These are phyloP conservation scores for Ceriops tagal DNA, from an alignment of 345 rosid species.

Conservation along the genomic window DNA sequence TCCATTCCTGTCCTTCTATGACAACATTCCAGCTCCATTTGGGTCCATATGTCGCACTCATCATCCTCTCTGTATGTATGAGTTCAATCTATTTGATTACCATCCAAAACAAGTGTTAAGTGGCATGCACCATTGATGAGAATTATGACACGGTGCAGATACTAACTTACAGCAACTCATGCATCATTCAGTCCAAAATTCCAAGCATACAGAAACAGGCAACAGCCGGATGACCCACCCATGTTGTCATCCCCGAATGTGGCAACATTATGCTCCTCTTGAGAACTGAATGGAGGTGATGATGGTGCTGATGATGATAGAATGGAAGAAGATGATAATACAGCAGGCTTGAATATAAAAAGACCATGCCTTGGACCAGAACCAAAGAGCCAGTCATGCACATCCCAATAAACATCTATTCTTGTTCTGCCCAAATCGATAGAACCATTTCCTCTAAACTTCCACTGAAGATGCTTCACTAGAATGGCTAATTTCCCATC, in stretches of 20 bases:
- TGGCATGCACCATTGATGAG: background rate
- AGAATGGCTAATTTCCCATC: slow-evolving; percentile 42
- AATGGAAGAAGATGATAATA: slow-evolving; percentile 4
- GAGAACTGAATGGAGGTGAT: slow-evolving; percentile 18
- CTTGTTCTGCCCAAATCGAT: slow-evolving; percentile 28
- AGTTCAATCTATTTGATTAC: background rate
- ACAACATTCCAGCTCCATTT: slow-evolving; percentile 28
- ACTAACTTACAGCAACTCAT: background rate
- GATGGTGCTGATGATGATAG: slow-evolving; percentile 18
- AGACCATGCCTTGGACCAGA: slow-evolving; percentile 51
- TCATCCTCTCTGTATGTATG: background rate
- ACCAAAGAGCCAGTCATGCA: slow-evolving; percentile 55
- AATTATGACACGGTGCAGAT: background rate
- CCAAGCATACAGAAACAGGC: slow-evolving; percentile 55
- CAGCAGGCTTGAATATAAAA: slow-evolving; percentile 45
- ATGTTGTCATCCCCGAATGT: slow-evolving; percentile 20
- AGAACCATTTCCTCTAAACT: slow-evolving; percentile 52
- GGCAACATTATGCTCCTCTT: slow-evolving; percentile 16
- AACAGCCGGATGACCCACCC: slow-evolving; percentile 35
- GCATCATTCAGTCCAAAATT: slow-evolving; percentile 30
- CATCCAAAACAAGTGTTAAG: slow-evolving; percentile 1
- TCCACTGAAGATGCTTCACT: slow-evolving; percentile 55
- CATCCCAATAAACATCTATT: slow-evolving; percentile 52
- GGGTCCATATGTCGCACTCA: slow-evolving; percentile 26
- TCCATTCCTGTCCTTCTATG: slow-evolving; percentile 16